Evolutionary conservation across 2,329 filamentous ascomycete species (phyloP).

Genomic region (Setomelanomma holmii): DNA sequence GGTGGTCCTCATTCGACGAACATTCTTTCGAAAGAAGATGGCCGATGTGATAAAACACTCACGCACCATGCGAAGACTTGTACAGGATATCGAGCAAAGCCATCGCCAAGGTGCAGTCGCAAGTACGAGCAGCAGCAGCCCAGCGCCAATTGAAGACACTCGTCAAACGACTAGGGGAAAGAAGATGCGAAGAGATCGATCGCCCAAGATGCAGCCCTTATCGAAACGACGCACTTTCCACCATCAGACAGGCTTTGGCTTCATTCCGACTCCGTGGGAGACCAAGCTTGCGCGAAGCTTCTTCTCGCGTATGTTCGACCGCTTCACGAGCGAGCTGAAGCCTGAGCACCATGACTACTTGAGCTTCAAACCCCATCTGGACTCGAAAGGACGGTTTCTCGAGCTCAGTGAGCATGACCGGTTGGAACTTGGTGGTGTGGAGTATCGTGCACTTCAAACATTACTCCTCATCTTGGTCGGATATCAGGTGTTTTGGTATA

Average conservation of each 20-base stretch:
- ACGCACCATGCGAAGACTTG: slow-evolving; percentile 28
- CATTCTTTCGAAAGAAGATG: slow-evolving; percentile 35
- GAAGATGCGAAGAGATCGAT: slow-evolving; percentile 1
- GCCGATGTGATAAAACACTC: slow-evolving; percentile 36
- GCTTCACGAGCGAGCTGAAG: slow-evolving; percentile 25
- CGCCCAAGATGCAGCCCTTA: slow-evolving; percentile 17
- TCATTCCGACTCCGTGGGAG: slow-evolving; percentile 42
- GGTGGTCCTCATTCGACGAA: slow-evolving; percentile 34
- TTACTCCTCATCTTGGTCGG: slow-evolving; percentile 56
- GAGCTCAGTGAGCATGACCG: slow-evolving; percentile 52
- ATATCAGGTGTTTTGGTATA: slow-evolving; percentile 43
- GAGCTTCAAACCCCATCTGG: slow-evolving; percentile 40
- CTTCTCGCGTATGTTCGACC: slow-evolving; percentile 27
- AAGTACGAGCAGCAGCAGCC: slow-evolving; percentile 12
- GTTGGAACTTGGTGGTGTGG: slow-evolving; percentile 59
- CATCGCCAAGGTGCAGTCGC: slow-evolving; percentile 6
- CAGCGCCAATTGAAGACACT: background rate
- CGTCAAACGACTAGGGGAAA: slow-evolving; percentile 1
- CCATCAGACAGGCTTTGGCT: slow-evolving; percentile 35
- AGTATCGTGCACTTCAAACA: slow-evolving; percentile 60
- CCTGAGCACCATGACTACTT: slow-evolving; percentile 38
- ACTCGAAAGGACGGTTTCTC: slow-evolving; percentile 39
- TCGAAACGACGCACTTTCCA: slow-evolving; percentile 29
- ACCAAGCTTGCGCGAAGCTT: slow-evolving; percentile 29
- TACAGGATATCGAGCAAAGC: slow-evolving; percentile 33